These are phyloP conservation scores for Baeospora myosura DNA, from an alignment of 1,284 basidiomycete species.

Conservation along the genomic window DNA sequence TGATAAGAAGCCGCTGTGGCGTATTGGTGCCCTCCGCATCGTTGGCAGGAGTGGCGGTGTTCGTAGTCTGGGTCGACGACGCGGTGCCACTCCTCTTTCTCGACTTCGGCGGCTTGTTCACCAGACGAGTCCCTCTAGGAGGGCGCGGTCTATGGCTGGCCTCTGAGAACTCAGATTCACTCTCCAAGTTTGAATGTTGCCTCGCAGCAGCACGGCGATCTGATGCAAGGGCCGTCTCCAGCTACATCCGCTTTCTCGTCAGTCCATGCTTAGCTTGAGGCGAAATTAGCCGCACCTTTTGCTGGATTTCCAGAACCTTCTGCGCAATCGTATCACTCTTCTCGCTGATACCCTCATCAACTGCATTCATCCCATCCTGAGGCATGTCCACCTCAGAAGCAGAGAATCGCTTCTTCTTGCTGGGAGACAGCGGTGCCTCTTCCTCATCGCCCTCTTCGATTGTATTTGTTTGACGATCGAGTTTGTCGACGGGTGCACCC, in stretches of 20 bases:
- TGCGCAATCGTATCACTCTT: conserved; percentile 78
- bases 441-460: conserved; percentile 49
- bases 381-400: conserved; percentile 49
- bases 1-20: conserved; percentile 9
- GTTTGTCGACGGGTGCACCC: conserved; percentile 28
- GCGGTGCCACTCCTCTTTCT: conserved; percentile 41
- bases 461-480: conserved; percentile 38
- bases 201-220: conserved; percentile 41
- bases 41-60: conserved; percentile 16
- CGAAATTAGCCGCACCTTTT: conserved; percentile 47
- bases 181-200: conserved; percentile 37
- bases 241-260: conserved; percentile 32
- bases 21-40: conserved; percentile 21
- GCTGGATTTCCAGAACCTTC: conserved; percentile 77
- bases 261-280: not conserved
- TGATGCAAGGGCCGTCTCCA: conserved; percentile 61
- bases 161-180: conserved; percentile 43
- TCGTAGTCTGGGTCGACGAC: conserved; percentile 37
- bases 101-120: conserved; percentile 20
- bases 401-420: conserved; percentile 70
- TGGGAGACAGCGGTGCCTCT: conserved; percentile 28
- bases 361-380: conserved; percentile 73
- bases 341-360: conserved; percentile 75
- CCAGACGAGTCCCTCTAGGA: conserved; percentile 24
- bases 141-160: conserved; percentile 26